Base-by-base conservation (phyloP, 352 stramenopile species). In the Pythium coloratum region DNA sequence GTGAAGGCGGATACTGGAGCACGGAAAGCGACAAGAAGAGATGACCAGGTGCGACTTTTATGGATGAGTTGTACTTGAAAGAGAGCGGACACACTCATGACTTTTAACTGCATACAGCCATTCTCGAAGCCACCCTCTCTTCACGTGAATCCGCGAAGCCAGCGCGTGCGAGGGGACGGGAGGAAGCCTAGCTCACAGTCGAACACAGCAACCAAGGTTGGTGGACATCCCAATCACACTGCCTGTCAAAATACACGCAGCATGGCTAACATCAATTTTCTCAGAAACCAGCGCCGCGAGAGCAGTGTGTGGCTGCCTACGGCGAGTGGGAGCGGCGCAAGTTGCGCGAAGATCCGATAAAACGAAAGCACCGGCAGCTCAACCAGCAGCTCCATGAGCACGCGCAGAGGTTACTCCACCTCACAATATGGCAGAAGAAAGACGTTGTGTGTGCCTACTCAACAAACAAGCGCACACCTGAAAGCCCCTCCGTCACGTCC, bases 391-490 rank as follows among this genome's bases (percentile, higher is more conserved):
- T 61, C 5, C 62, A 71, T 8, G 59, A 76, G 10, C 65, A 80
- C 33, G 68, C 83, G 4, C 51, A 76, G n/a, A 64, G 68, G 6
- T 59, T 81, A 14, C 70, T 73, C 3, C 82, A 89, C 36, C 67
- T 70, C n/a, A 56, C 64, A 20, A 82, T 66, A 13, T 92, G 84
- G 84, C 71, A 78, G 20, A 89, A 89, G 60, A 92, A 92, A 32
- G 58, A 79, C 6, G 62, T 86, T 3, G 84, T 92, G 10, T 92
- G 82, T 42, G 84, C 84, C 3, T 90, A 92, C 57, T 91, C 82
- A 6, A 88, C 78, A 8, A 84, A 84, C 60, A 55, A 53, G 12
- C 50, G 28, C 8, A 30, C 28, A 9, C 16, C 26, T n/a, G 51
- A 16, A 20, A 49, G 20, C 34, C 6, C 26, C 2, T 18, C 14